Evolutionary conservation across 108 stramenopile genomes (phyloP), one percentile per base, ranked within the genome.

Genomic region (Cylindrotheca closterium): DNA sequence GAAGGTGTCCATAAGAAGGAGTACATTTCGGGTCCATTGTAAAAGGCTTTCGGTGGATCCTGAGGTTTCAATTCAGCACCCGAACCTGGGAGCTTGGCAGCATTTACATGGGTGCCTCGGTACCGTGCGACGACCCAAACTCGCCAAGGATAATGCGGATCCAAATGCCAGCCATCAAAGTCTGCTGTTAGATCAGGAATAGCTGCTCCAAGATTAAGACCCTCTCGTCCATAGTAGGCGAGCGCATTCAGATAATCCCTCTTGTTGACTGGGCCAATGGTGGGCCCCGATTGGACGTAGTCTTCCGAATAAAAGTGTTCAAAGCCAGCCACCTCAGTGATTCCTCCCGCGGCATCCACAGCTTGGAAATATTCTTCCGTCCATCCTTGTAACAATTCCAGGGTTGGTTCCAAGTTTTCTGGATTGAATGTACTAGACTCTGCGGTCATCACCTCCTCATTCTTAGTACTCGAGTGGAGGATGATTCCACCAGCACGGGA

Each of bases 101-200:
- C 30, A 33, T 48, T 48, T 28, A 29, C 30, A 49, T 61, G 60
- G 47, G 60, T 61, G 47, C 60, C 60, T 10, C 47, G 50, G 47
- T 61, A 61, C 30, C 60, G 60, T 21, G 60, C 60, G 15, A 61
- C 60, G 3, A 48, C 29, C 60, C 60, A 61, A 49, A 61, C 50
- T 30, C 60, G 34, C 60, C 60, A 61, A 7, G 60, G 47, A 49
- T 61, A 47, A 27, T 61, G 47, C 24, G 60, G 60, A 49, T 61
- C 60, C 31, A 49, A 48, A 49, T 61, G 60, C 60, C 60, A 61
- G 4, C 60, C 60, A n/a, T 61, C 60, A 27, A 49, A 61, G 7
- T 47, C 47, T 18, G 50, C 60, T 17, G 60, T 61, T n/a, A 61
- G n/a, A 28, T 61, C 60, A 7, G 60, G 60, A 21, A 61, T 61